phyloP scores from a whole-genome alignment of 225 moss, liverwort and hornwort genomes.

The Neckera pumila region DNA sequence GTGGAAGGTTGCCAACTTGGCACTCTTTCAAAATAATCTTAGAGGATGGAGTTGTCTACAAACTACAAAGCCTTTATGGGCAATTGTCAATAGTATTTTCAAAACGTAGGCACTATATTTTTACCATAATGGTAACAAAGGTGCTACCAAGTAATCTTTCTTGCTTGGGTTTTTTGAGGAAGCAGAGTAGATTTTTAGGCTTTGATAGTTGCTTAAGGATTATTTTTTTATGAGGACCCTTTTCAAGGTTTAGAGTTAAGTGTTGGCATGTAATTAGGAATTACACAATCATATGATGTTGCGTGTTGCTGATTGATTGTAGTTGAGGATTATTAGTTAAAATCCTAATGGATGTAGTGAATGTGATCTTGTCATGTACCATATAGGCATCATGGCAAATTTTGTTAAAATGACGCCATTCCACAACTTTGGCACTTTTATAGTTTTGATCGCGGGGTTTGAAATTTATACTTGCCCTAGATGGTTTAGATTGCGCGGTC shows the following conservation, averaged over 20 bases:
- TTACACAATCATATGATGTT: neutral
- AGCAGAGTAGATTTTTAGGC: neutral
- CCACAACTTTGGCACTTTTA: no score
- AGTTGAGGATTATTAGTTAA: neutral
- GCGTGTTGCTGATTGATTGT: rapidly evolving
- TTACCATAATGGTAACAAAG: neutral
- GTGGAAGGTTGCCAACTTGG: neutral
- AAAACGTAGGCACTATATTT: neutral
- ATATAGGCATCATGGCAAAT: no score
- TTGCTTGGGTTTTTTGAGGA: neutral
- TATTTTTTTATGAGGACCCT: neutral
- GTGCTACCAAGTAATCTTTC: neutral
- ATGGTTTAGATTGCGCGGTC: no score
- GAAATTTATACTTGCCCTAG: no score
- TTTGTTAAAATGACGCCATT: no score
- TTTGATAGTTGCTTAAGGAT: neutral
- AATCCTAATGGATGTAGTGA: neutral
- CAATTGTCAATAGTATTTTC: neutral
- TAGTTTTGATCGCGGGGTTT: no score
- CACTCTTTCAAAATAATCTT: neutral
- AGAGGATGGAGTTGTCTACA: neutral
- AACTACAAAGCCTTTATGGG: neutral
- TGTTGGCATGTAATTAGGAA: neutral
- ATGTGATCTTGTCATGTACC: neutral
- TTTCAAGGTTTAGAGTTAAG: neutral